A percentile compares a stretch with the other conserved stretches of the same genome.
Evolutionary conservation across 345 rosid genomes (phyloP).

Genomic region (Zanthoxylum bungeanum): DNA sequence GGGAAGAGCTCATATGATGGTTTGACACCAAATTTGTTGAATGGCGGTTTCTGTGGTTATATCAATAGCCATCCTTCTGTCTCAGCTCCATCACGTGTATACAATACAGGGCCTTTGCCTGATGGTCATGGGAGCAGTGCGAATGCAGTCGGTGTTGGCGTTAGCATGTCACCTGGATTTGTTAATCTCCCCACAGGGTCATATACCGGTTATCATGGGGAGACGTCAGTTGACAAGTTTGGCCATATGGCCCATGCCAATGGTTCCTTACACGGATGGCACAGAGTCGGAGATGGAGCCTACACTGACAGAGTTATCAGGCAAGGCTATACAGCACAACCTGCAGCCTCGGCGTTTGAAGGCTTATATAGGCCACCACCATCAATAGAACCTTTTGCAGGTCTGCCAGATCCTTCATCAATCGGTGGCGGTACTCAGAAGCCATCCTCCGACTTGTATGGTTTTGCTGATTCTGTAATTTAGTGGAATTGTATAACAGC

Average conservation of each 20-base stretch:
- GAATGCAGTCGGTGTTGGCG: conserved; percentile 11
- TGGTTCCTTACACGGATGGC: conserved; percentile 25
- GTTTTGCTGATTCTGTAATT: conserved; percentile 36
- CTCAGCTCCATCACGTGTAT: conserved; percentile 33
- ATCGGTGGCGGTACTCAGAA: conserved; percentile 20
- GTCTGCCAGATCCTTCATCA: conserved; percentile 30
- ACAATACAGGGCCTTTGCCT: conserved; percentile 33
- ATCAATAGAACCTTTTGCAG: conserved; percentile 43
- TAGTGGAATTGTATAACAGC: conserved; percentile 16
- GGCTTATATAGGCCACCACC: conserved; percentile 29
- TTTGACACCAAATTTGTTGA: conserved; percentile 21
- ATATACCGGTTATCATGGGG: conserved; percentile 34
- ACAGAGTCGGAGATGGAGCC: conserved; percentile 16
- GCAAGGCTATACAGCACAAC: conserved; percentile 29
- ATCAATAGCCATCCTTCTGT: conserved; percentile 37
- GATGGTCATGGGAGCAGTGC: conserved; percentile 23
- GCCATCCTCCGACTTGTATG: conserved; percentile 32
- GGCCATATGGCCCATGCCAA: conserved; percentile 23
- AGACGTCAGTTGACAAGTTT: conserved; percentile 19
- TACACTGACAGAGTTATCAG: conserved; percentile 21
- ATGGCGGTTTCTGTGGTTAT: conserved; percentile 42
- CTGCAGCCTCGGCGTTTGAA: conserved; percentile 25
- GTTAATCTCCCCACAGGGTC: conserved; percentile 25
- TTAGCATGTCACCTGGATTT: conserved; percentile 15
- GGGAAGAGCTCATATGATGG: conserved; percentile 22